Evolutionary conservation across 2,329 filamentous ascomycete genomes (phyloP), one percentile per base, ranked within the genome.

Genomic region (Metarhizium album): DNA sequence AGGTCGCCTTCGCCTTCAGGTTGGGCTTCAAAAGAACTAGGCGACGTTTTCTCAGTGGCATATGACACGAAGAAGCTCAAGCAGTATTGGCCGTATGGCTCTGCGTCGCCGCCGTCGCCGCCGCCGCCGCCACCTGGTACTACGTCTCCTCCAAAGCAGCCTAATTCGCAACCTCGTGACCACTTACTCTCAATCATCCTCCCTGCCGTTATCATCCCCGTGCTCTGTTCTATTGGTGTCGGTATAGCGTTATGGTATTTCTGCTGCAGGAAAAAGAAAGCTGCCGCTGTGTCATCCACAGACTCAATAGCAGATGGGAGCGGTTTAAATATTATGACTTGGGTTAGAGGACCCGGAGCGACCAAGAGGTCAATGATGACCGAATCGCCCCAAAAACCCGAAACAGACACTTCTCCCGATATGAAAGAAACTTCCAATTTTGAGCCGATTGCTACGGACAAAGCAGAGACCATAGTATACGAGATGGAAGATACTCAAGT

Each of bases 1-100:
- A 87, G 79, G 0, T 71, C 74, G 0, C 87, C 87, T 2, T 70
- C 74, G 4, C 75, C 80, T 16, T 76, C 74, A 1, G 73, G 74
- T 3, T 86, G 80, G 76, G 71, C 69, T 0, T 47, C 71, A 65
- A 49, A 59, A 59, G 52, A 70, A 53, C 73, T 87, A 1, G 68
- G 61, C 0, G 62, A 61, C 4, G 63, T 86, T 18, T 86, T 87
- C 53, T 65, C 64, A 0, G 73, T 68, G 0, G 55, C 67, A 4
- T 87, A 87, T 57, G 67, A 76, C 3, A 74, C 70, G 7, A 66
- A 69, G 4, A 83, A 79, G 57, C 76, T 86, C 42, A 69, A 66
- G 5, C 74, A 69, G 0, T 83, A 75, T 60, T 86, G 80, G 58
- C 83, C 83, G 0, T 87, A 86, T 55, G 58, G 62, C 8, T 59